Evolutionary conservation across 495 filamentous ascomycete species (phyloP), one percentile per base, ranked within the genome.

Genomic region (Aspergillus incahuasiensis): DNA sequence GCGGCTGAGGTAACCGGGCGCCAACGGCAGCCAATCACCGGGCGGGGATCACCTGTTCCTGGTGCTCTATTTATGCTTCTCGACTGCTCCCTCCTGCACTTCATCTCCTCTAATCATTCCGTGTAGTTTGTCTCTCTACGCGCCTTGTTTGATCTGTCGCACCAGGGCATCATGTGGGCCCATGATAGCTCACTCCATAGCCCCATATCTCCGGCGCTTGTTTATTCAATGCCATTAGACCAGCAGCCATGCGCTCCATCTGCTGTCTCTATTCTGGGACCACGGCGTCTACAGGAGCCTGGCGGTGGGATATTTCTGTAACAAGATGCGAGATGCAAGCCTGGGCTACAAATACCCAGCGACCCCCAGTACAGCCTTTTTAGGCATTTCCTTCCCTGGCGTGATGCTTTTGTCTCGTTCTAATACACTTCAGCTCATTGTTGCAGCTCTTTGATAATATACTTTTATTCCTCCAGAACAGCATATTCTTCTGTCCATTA

Each of bases 11-110:
- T 72, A 70, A 72, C 45, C 57, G 40, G 47, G 54, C 50, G 52
- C 41, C 54, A 54, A 34, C 56, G 48, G 5, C 55, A 47, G 54
- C 70, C 71, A 74, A 75, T 75, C 62, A 69, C 48, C 21, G 16
- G 15, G 48, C 15, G 25, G n/a, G 25, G 66, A 66, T 60, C 69
- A 69, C 65, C 49, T 46, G 48, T 32, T 12, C 46, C 32, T 18
- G 34, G 16, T 19, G 12, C 20, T 53, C 50, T 58, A 49, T 52
- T 54, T 49, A 11, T 43, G 35, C 15, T 15, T 28, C 21, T 35
- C 15, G 15, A 40, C 2, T 16, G 38, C 13, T 12, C 1, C 44
- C 39, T 16, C 42, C 7, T 2, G 15, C 1, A 40, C 22, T 19
- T 43, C 38, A 12, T 41, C 15, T 28, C 9, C 4, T 9, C 40